Evolutionary conservation across 1,284 basidiomycete species (phyloP), one percentile per base, ranked within the genome.

Genomic region (Apiotrichum gamsii): DNA sequence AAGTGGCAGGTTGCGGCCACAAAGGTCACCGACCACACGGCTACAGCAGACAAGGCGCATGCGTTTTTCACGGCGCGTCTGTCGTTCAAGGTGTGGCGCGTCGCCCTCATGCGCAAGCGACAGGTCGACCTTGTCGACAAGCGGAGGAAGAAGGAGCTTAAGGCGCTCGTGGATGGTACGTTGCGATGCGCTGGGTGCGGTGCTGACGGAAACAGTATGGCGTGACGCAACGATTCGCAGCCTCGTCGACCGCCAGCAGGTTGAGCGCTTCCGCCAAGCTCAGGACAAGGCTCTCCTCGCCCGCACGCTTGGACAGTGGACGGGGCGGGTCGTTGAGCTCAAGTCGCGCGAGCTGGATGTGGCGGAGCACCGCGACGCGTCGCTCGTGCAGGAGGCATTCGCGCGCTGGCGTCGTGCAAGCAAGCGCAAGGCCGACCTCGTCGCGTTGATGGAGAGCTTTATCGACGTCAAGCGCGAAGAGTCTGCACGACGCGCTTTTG

Each of bases 331-430:
- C 24, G 54, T 71, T 5, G 60, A 61, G 33, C 48, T 69, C 49
- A 69, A 71, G 49, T 57, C 65, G 13, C 58, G 60, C 2, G 64
- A 71, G 45, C 48, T 67, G 2, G 59, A 62, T 23, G 54, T 62
- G 1, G 47, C 57, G 1, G 59, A 63, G 30, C 47, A 57, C 25
- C 57, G 62, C 10, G 56, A 60, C 35, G 42, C 40, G 4, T 21
- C 14, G 0, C 33, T 62, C 1, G 29, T 56, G 3, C 31, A 42
- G 16, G 37, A 52, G 2, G 52, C 61, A 3, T 50, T 67, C 23
- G 36, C 30, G 3, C 53, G 55, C 8, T 65, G 62, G 62, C 25
- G 14, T 0, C 19, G 29, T 1, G 50, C 52, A 3, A 28, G 25
- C 19, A 33, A 25, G 13, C 47, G 51, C 4, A 44, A 59, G 15